Evolutionary conservation across 2,329 filamentous ascomycete species (phyloP), one percentile per base, ranked within the genome.

Genomic region (Fusarium sulawesiense): DNA sequence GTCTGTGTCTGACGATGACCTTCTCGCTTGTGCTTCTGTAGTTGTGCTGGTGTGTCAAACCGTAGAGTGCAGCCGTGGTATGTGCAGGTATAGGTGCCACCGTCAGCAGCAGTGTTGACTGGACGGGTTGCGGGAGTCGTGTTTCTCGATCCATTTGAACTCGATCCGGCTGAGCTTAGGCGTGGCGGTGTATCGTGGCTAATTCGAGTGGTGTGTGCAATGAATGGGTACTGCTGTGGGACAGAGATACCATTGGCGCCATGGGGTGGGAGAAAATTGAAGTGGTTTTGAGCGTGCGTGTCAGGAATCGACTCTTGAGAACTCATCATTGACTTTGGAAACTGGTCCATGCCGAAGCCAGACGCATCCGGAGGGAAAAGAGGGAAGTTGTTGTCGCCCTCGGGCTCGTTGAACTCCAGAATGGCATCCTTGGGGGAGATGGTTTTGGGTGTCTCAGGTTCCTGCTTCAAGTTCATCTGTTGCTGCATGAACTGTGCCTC

Each of bases 21-120:
- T 78, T 99, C 96, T 25, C 94, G 90, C 84, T 98, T 98, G 83
- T 99, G 96, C 82, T 96, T 96, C 79, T 98, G 94, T 6, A 99
- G 86, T 72, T 94, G 89, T 11, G 89, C 86, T 7, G 94, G 93
- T 2, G 93, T 93, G 73, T 97, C 93, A 76, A 99, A 99, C 56
- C 96, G 92, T 72, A 92, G 85, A 1, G 90, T 91, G 78, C 96
- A 98, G 13, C 94, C 93, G 76, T 97, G 94, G 75, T 97, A 97
- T 1, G 94, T 98, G 80, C 96, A 99, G 2, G 94, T 97, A 81
- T 98, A 99, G 0, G 94, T 97, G 14, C 95, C 95, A 21, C 90
- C 88, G 71, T 97, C 93, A 0, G 93, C 92, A 18, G 85, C 84
- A 4, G 91, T 89, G 42, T 89, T 85, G 3, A 83, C 79, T 0